phyloP scores from a whole-genome alignment of 2,329 filamentous ascomycete genomes.

The Fonsecaea multimorphosa region DNA sequence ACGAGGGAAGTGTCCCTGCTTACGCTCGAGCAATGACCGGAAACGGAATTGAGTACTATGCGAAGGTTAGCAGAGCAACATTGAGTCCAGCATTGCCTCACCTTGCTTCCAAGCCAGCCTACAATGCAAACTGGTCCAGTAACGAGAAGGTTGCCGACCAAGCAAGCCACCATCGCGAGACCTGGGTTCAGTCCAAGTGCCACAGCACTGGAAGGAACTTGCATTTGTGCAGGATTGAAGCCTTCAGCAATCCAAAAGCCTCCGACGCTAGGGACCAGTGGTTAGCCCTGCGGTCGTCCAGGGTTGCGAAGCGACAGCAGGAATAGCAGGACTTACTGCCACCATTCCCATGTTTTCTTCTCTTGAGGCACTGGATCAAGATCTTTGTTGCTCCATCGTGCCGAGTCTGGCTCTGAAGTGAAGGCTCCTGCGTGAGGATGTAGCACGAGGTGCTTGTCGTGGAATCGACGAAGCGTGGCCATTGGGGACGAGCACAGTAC shows the following conservation, averaged over 20 bases:
- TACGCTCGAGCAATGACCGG: conserved; percentile 61
- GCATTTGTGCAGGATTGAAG: conserved; percentile 62
- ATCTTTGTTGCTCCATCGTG: conserved; percentile 54
- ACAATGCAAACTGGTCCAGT: conserved; percentile 65
- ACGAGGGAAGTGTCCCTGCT: conserved; percentile 40
- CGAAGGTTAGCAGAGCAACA: not conserved
- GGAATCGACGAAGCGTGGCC: conserved; percentile 18
- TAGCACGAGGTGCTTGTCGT: conserved; percentile 20
- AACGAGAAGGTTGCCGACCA: conserved; percentile 46
- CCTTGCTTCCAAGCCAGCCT: conserved; percentile 56
- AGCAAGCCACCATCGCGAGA: conserved; percentile 25
- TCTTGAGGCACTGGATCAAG: conserved; percentile 48
- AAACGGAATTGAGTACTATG: conserved; percentile 51
- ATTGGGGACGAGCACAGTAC: not conserved
- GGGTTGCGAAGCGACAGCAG: not conserved
- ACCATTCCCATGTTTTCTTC: conserved; percentile 24
- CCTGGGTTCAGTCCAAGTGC: conserved; percentile 56
- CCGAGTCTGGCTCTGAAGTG: conserved; percentile 9
- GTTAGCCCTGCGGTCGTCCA: not conserved
- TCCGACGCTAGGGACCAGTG: conserved; percentile 42
- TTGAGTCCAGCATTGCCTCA: conserved; percentile 50
- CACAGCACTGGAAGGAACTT: conserved; percentile 58
- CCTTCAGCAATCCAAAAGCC: conserved; percentile 59
- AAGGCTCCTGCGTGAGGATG: conserved; percentile 15
- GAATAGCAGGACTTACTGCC: conserved; percentile 14